phyloP scores from a whole-genome alignment of 768 basidiomycete genomes.

The Kwoniella mangroviensis region DNA sequence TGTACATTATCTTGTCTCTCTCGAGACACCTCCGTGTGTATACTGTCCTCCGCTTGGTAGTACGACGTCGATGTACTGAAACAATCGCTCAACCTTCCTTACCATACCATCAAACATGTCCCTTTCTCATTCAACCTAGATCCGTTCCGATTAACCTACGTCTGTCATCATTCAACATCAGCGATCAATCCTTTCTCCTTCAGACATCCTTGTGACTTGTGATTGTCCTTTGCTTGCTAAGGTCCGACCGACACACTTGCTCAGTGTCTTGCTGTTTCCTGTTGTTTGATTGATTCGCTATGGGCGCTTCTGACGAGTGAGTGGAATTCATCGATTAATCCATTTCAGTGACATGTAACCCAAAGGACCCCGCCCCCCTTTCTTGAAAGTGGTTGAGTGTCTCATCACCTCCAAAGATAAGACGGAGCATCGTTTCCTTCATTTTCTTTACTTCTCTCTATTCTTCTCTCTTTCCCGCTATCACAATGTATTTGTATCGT shows the following conservation, averaged over 20 bases:
- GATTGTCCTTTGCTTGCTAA: not conserved
- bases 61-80: too few relatives aligned
- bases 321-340: conserved; percentile 16
- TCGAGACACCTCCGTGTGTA: not conserved
- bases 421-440: not conserved
- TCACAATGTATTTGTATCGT: not conserved
- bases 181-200: not conserved
- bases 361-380: conserved; percentile 21
- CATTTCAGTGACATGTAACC: not conserved
- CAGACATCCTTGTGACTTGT: not conserved
- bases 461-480: not conserved
- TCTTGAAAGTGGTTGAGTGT: conserved; percentile 8
- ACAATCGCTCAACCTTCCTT: not conserved
- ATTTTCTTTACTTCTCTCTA: not conserved
- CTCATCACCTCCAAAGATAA: not conserved
- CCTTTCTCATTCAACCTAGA: not conserved
- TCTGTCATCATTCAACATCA: not conserved
- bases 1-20: not conserved
- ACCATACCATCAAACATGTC: not conserved
- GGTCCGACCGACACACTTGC: not conserved
- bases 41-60: not conserved
- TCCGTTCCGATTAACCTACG: not conserved
- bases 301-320: conserved; percentile 49
- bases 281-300: conserved; percentile 15
- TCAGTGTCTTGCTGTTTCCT: not conserved